phyloP scores from a whole-genome alignment of 1,139 yeast genomes.

The Sugiyamaella pinicola region DNA sequence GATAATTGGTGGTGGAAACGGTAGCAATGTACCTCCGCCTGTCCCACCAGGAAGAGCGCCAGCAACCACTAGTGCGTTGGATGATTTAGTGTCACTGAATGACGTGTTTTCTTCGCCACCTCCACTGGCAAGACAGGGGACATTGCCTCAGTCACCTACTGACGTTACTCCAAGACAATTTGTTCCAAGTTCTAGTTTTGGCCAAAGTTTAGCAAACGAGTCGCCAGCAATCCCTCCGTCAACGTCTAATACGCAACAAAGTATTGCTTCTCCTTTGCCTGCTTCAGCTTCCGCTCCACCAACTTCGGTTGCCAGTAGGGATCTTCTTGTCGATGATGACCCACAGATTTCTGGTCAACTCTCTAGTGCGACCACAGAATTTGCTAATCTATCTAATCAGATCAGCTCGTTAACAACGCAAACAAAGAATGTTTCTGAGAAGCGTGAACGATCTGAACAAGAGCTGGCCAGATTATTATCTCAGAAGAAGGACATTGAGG shows the following conservation, averaged over 20 bases:
- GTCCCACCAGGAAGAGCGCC: slow-evolving; percentile 6
- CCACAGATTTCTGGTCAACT: slow-evolving; percentile 65
- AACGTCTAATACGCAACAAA: too few relatives aligned
- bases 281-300: slow-evolving; percentile 20
- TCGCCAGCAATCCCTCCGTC: slow-evolving; percentile 45
- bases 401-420: slow-evolving; percentile 76
- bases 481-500: slow-evolving; percentile 70
- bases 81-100: slow-evolving; percentile 41
- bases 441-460: slow-evolving; percentile 71
- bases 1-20: slow-evolving; percentile 7
- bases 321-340: slow-evolving; percentile 56
- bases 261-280: too few relatives aligned
- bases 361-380: slow-evolving; percentile 78
- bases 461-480: slow-evolving; percentile 68
- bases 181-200: slow-evolving; percentile 70
- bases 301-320: slow-evolving; percentile 45
- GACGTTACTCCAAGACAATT: slow-evolving; percentile 34
- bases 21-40: slow-evolving; percentile 3
- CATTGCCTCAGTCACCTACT: slow-evolving; percentile 19
- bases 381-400: slow-evolving; percentile 86
- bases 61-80: slow-evolving; percentile 30
- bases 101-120: slow-evolving; percentile 48
- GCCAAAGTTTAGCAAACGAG: slow-evolving; percentile 51
- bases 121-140: slow-evolving; percentile 29
- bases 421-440: slow-evolving; percentile 68